Conservation (phyloP, 2,329 filamentous ascomycete species). For the Exophiala sideris region DNA sequence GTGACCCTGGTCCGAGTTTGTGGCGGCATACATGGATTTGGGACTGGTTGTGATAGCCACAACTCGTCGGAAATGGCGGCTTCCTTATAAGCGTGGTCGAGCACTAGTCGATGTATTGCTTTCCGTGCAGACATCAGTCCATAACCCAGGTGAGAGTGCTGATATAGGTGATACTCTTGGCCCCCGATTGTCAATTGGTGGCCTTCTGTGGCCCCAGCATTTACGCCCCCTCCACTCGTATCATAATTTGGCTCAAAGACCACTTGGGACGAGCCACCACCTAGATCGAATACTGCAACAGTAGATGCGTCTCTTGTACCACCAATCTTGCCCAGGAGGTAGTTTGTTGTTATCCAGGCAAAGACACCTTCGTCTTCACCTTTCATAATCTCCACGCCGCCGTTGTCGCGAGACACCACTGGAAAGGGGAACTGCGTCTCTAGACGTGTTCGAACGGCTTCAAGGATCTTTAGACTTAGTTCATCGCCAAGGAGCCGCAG, state of each 20-base stretch:
- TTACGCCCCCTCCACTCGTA: slow-evolving; percentile 71
- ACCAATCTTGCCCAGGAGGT: slow-evolving; percentile 95
- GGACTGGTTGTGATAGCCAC: slow-evolving; percentile 69
- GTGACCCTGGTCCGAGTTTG: slow-evolving; percentile 72
- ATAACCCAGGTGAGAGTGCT: slow-evolving; percentile 96
- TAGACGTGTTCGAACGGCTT: slow-evolving; percentile 76
- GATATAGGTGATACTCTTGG: slow-evolving; percentile 87
- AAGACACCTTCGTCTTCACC: slow-evolving; percentile 96
- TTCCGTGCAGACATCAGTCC: slow-evolving; percentile 93
- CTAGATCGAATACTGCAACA: slow-evolving; percentile 91
- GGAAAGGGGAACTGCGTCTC: slow-evolving; percentile 93
- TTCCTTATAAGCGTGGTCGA: slow-evolving; percentile 66
- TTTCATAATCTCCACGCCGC: slow-evolving; percentile 95
- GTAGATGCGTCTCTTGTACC: slow-evolving; percentile 85
- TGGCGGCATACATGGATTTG: slow-evolving; percentile 82
- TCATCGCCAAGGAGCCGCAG: slow-evolving; percentile 80
- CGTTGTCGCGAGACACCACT: slow-evolving; percentile 77
- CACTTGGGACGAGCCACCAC: slow-evolving; percentile 95
- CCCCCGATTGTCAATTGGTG: slow-evolving; percentile 84
- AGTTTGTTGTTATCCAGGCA: slow-evolving; percentile 99
- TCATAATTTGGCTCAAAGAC: slow-evolving; percentile 96
- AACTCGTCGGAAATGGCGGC: slow-evolving; percentile 54
- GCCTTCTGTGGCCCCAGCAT: slow-evolving; percentile 81
- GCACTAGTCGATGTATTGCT: slow-evolving; percentile 71
- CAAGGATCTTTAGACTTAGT: slow-evolving; percentile 77